These are phyloP conservation scores for Tephrocybe sp. DNA, from an alignment of 768 basidiomycete species.

Conservation along the genomic window DNA sequence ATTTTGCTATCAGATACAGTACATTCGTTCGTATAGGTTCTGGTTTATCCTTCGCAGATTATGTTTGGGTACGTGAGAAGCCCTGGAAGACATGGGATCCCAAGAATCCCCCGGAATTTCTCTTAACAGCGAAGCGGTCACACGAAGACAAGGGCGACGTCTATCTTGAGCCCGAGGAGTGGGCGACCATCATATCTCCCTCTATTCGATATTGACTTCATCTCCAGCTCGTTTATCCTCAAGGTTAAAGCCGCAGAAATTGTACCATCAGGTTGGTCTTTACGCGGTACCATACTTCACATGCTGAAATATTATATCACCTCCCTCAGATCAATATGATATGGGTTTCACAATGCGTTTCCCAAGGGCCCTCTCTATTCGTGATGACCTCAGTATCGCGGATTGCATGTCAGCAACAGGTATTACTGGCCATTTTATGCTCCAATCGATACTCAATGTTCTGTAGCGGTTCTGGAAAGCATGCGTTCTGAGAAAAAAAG, in stretches of 20 bases:
- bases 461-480: constrained; percentile 55
- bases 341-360: constrained; percentile 92
- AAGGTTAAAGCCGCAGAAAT: constrained; percentile 95
- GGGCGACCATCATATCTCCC: constrained; percentile 18
- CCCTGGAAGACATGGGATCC: constrained; percentile 83
- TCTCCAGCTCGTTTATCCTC: constrained; percentile 81
- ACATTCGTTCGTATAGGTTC: constrained; percentile 89
- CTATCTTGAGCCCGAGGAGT: constrained; percentile 91
- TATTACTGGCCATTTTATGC: constrained; percentile 20
- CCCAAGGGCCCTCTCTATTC: constrained; percentile 77
- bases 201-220: neutral
- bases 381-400: constrained; percentile 69
- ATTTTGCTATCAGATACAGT: constrained; percentile 56
- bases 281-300: neutral
- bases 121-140: constrained; percentile 54
- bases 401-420: constrained; percentile 76
- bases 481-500: constrained; percentile 67
- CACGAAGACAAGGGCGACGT: constrained; percentile 86
- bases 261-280: constrained; percentile 58
- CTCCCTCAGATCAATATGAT: constrained; percentile 70
- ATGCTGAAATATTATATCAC: constrained; percentile 9
- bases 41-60: constrained; percentile 84
- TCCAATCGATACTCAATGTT: neutral
- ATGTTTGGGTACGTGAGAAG: constrained; percentile 76
- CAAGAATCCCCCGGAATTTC: constrained; percentile 69